phyloP scores from a whole-genome alignment of 2,329 filamentous ascomycete genomes.

The Pyrenochaeta sp. region DNA sequence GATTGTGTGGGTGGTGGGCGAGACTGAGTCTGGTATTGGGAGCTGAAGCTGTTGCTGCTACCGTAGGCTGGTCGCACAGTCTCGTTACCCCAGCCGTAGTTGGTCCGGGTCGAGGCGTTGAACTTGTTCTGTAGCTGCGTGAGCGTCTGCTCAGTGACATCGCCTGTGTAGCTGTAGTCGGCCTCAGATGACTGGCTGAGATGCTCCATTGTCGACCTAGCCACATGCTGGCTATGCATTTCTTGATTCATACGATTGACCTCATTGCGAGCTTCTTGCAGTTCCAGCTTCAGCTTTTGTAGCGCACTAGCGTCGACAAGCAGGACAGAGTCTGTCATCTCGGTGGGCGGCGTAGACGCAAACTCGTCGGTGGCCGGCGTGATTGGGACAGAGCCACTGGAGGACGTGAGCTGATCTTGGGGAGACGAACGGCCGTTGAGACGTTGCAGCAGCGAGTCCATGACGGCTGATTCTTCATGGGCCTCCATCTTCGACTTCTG shows the following conservation, averaged over 20 bases:
- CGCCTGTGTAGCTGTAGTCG: conserved; percentile 56
- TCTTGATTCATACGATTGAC: conserved; percentile 77
- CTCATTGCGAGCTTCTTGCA: conserved; percentile 74
- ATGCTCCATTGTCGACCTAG: conserved; percentile 67
- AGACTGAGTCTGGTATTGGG: conserved; percentile 29
- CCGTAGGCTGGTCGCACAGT: conserved; percentile 32
- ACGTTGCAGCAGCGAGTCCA: conserved; percentile 75
- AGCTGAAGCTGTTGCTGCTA: conserved; percentile 33
- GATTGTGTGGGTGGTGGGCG: conserved; percentile 31
- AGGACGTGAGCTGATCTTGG: conserved; percentile 64
- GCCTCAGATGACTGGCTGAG: conserved; percentile 61
- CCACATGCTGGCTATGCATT: conserved; percentile 70
- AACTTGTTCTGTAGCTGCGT: conserved; percentile 60
- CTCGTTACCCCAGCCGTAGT: conserved; percentile 44
- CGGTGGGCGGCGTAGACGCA: conserved; percentile 39
- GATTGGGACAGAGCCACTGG: conserved; percentile 68
- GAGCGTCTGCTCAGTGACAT: conserved; percentile 61
- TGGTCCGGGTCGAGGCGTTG: conserved; percentile 56
- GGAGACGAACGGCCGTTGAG: conserved; percentile 65
- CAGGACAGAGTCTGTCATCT: conserved; percentile 33
- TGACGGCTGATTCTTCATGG: conserved; percentile 37
- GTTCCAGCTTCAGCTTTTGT: conserved; percentile 72
- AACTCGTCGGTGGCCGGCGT: conserved; percentile 68
- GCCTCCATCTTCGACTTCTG: conserved; percentile 59
- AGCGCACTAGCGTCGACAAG: conserved; percentile 65